Evolutionary conservation across 2,329 filamentous ascomycete species (phyloP), one percentile per base, ranked within the genome.

Genomic region (Neofusicoccum sp.): DNA sequence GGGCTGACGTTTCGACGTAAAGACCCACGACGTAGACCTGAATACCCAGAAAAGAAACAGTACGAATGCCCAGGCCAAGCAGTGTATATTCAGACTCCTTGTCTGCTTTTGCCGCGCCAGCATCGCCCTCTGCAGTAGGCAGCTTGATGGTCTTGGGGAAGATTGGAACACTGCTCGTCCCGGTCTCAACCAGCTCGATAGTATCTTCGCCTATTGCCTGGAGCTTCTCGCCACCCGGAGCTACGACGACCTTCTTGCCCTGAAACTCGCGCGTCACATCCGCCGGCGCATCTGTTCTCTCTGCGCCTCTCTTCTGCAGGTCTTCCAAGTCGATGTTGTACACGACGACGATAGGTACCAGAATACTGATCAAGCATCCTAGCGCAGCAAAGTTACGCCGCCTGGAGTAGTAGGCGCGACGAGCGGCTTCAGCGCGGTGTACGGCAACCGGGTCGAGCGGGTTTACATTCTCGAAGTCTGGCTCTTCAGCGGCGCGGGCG

Each of bases 21-120:
- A 96, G 86, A 14, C 93, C 95, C 0, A 96, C 89, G 16, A 98
- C 89, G 77, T 99, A 99, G 58, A 99, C 95, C 73, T 96, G 88
- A 45, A 99, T 91, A 51, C 85, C 80, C 45, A 98, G 78, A 74
- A 98, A 96, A 26, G 90, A 96, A 33, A 99, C 95, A 1, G 89
- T 92, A 60, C 95, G 86, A 64, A 96, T 88, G 16, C 95, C 95
- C 4, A 97, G 78, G 0, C 95, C 95, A 6, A 98, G 84, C 0
- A 98, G 82, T 24, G 91, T 93, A 74, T 97, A 98, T 68, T 96
- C 82, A n/a, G 76, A 75, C 12, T 73, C 71, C 59, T 68, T 65
- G 2, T 70, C 65, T 40, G 73, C 70, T 4, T 58, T 69, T 4
- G 9, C 31, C 31, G 3, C 43, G 4, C 59, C 59, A 43, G 62